Evolutionary conservation across 139 green algal genomes (phyloP).

Genomic region (Asterochloris sp.): DNA sequence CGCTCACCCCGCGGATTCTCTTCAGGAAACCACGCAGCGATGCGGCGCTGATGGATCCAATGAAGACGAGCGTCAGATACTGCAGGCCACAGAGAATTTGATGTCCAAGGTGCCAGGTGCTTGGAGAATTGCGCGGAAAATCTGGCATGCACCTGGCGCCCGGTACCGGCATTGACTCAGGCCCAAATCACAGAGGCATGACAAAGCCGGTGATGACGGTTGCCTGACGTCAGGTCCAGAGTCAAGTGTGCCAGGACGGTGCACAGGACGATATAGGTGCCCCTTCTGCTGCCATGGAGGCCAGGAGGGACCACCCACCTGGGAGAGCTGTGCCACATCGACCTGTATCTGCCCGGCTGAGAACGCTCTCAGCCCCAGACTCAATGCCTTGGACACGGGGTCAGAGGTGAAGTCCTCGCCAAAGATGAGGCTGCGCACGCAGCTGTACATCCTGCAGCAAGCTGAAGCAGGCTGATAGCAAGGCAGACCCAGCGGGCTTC

Average conservation of each 20-base stretch:
- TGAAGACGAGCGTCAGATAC: constrained; percentile 85
- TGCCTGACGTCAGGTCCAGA: background rate
- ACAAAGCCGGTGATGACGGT: too few species aligned
- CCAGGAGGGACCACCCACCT: constrained; percentile 21
- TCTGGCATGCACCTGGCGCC: too few species aligned
- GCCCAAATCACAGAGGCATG: too few species aligned
- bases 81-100: constrained; percentile 35
- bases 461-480: too few species aligned
- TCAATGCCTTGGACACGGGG: constrained; percentile 60
- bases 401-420: constrained; percentile 78
- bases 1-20: constrained; percentile 52
- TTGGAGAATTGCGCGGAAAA: too few species aligned
- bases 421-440: constrained; percentile 63
- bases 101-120: too few species aligned
- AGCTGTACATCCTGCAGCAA: constrained; percentile 62
- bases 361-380: constrained; percentile 55
- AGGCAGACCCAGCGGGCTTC: too few species aligned
- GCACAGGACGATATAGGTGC: too few species aligned
- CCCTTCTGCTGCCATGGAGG: background rate
- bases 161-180: too few species aligned
- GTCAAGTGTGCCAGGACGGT: background rate
- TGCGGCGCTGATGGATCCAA: constrained; percentile 77
- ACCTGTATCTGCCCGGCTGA: constrained; percentile 50
- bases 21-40: constrained; percentile 83
- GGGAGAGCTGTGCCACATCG: constrained; percentile 52